Percentiles rank a stretch among this genome's conserved stretches.
Conservation (phyloP, 441 rosid genomes). For the Erodium moschatum region DNA sequence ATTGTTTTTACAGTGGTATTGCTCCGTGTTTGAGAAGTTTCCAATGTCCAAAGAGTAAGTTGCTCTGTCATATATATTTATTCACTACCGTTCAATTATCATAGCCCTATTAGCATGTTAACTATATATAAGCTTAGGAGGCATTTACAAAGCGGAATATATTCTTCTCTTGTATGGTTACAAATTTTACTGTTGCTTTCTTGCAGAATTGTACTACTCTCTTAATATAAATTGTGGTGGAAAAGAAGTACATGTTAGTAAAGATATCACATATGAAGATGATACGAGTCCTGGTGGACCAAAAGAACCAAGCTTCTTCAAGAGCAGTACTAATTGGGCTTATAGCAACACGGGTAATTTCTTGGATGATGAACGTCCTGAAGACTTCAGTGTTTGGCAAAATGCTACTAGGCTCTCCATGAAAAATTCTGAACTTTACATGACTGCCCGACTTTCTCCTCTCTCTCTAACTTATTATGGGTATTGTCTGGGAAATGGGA, state of each 20-base stretch:
- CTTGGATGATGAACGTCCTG: slow-evolving; percentile 27
- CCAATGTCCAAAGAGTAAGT: slow-evolving; percentile 34
- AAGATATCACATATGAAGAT: slow-evolving; percentile 24
- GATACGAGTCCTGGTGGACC: slow-evolving; percentile 24
- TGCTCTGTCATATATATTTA: not conserved
- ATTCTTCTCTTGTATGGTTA: not conserved
- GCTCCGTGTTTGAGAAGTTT: slow-evolving; percentile 31
- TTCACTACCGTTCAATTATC: not conserved
- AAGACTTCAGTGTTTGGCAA: not conserved
- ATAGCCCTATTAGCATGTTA: no score
- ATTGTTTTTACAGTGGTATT: slow-evolving; percentile 23
- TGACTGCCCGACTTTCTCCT: slow-evolving; percentile 41
- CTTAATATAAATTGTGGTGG: slow-evolving; percentile 60
- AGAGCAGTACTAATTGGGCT: slow-evolving; percentile 32
- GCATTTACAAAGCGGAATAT: not conserved
- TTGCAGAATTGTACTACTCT: slow-evolving; percentile 25
- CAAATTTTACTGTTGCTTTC: slow-evolving; percentile 5
- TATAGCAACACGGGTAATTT: slow-evolving; percentile 45
- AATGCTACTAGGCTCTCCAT: slow-evolving; percentile 21
- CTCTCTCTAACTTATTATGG: slow-evolving; percentile 49
- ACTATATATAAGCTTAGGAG: not conserved
- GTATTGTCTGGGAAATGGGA: slow-evolving; percentile 38
- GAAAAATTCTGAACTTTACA: slow-evolving; percentile 32
- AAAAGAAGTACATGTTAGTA: not conserved
- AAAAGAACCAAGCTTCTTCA: slow-evolving; percentile 9